phyloP scores from a whole-genome alignment of 2,329 filamentous ascomycete species.

The Curvularia lunata region DNA sequence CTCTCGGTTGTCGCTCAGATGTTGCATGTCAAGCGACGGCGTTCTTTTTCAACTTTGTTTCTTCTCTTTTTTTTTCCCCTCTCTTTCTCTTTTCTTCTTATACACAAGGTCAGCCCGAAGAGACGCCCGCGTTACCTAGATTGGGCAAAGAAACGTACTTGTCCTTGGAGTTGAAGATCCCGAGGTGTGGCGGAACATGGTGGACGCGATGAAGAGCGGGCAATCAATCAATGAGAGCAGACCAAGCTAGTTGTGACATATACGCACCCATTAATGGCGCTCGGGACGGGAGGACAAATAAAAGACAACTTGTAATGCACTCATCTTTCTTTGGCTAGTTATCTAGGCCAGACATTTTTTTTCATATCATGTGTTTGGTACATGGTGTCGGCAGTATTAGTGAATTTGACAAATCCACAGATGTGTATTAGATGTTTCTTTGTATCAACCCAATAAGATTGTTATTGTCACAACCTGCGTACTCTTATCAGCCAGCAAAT shows the following conservation, averaged over 20 bases:
- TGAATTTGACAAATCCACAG: too few species aligned
- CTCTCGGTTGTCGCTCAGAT: background rate
- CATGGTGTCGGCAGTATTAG: too few species aligned
- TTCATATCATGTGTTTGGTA: background rate
- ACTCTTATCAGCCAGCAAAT: too few species aligned
- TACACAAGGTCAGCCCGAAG: background rate
- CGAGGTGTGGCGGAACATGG: background rate
- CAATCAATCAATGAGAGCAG: background rate
- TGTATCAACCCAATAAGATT: too few species aligned
- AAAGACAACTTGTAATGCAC: slow-evolving; percentile 2
- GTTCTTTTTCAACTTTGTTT: background rate
- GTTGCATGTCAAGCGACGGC: background rate
- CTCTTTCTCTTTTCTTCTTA: background rate
- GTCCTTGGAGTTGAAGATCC: background rate
- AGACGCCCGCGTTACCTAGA: background rate
- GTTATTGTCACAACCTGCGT: too few species aligned
- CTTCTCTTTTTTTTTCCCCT: background rate
- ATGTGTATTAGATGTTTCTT: too few species aligned
- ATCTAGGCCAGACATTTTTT: background rate
- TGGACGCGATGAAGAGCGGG: background rate
- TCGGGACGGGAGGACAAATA: background rate
- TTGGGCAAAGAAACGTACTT: background rate
- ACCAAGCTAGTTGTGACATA: background rate
- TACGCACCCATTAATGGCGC: background rate
- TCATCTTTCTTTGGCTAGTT: background rate